These are phyloP conservation scores for Ephemerocybe angulata DNA, from an alignment of 768 basidiomycete genomes.

Conservation along the genomic window DNA sequence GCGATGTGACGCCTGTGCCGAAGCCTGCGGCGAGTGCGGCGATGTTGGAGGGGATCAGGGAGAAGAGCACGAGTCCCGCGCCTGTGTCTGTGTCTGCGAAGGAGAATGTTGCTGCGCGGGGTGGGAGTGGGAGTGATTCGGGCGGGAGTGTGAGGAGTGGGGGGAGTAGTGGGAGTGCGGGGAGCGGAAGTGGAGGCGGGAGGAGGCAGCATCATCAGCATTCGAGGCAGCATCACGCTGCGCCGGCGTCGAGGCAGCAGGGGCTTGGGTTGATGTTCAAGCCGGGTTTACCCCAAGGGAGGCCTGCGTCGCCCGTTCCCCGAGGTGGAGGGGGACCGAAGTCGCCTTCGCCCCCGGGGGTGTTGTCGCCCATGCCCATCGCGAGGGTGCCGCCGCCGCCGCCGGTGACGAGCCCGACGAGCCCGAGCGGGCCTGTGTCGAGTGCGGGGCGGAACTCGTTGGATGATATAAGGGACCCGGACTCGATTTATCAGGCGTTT, in stretches of 20 bases:
- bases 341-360: slow-evolving; percentile 2
- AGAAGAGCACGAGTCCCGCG: slow-evolving; percentile 21
- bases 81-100: neutral
- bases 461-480: slow-evolving; percentile 18
- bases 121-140: neutral
- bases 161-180: neutral
- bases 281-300: too few relatives aligned
- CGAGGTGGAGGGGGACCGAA: too few relatives aligned
- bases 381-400: neutral
- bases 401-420: neutral
- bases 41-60: slow-evolving; percentile 22
- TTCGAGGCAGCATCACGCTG: too few relatives aligned
- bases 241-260: neutral
- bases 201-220: neutral
- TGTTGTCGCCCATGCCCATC: neutral
- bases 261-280: neutral
- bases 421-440: slow-evolving; percentile 1
- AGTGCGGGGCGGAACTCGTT: neutral
- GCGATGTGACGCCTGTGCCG: neutral
- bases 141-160: neutral
- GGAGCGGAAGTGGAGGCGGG: neutral
- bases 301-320: neutral
- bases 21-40: neutral
- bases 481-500: slow-evolving; percentile 53
- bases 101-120: neutral